A percentile compares a stretch with the other conserved stretches of the same genome.
phyloP scores from a whole-genome alignment of 495 filamentous ascomycete genomes.

The Emericellopsis terricola region DNA sequence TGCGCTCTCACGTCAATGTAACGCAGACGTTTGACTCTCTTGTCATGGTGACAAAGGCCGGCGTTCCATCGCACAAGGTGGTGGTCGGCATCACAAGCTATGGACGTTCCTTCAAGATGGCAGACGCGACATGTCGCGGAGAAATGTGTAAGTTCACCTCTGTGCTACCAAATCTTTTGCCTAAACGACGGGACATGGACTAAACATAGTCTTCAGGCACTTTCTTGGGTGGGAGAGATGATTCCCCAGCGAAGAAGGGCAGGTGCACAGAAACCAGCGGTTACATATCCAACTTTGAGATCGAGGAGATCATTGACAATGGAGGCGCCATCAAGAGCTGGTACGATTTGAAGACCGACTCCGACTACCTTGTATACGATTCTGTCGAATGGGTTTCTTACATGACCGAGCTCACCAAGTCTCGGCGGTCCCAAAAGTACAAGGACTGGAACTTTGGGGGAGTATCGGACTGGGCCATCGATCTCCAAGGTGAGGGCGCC shows the following conservation, averaged over 20 bases:
- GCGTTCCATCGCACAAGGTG: constrained; percentile 20
- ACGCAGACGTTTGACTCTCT: constrained; percentile 22
- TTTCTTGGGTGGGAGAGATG: constrained; percentile 3
- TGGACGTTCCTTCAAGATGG: constrained; percentile 19
- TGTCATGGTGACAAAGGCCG: constrained; percentile 31
- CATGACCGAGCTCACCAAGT: constrained; percentile 12
- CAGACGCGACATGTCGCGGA: too few relatives aligned
- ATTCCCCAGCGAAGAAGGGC: constrained; percentile 10
- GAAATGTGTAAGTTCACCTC: too few relatives aligned
- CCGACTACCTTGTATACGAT: constrained; percentile 21
- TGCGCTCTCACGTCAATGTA: constrained; percentile 23
- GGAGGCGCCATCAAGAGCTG: constrained; percentile 27
- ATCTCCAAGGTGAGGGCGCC: too few relatives aligned
- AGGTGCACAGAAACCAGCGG: constrained; percentile 18
- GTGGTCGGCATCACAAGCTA: constrained; percentile 20
- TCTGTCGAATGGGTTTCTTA: constrained; percentile 19
- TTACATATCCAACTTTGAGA: constrained; percentile 18
- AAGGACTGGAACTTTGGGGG: constrained; percentile 5
- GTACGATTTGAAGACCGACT: constrained; percentile 7
- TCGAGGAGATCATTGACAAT: constrained; percentile 11
- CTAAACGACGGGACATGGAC: too few relatives aligned
- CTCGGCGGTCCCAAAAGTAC: neutral
- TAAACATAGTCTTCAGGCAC: too few relatives aligned
- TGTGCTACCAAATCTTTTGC: too few relatives aligned
- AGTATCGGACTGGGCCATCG: constrained; percentile 16